phyloP scores from a whole-genome alignment of 179 eudicot genomes.

The Camellia oleifera region DNA sequence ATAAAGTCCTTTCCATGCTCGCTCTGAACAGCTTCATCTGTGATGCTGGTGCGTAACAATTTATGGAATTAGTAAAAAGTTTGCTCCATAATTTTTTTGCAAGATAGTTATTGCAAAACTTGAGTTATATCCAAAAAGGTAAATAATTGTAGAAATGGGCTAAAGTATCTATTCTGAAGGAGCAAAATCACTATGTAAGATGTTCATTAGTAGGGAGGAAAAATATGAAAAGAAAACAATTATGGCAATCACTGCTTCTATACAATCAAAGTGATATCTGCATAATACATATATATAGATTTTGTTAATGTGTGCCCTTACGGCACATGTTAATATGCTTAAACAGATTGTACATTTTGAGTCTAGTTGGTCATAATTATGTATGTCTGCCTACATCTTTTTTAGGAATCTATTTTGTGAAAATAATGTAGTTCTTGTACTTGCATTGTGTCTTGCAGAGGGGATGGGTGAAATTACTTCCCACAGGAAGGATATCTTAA shows the following conservation, averaged over 20 bases:
- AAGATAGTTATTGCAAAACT: no score
- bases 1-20: constrained; percentile 48
- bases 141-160: neutral
- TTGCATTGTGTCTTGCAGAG: constrained; percentile 28
- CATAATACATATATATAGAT: neutral
- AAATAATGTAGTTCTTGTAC: neutral
- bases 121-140: neutral
- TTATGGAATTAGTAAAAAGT: neutral
- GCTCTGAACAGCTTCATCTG: constrained; percentile 43
- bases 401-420: neutral
- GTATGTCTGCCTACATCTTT: neutral
- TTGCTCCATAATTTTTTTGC: neutral
- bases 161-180: no score
- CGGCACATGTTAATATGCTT: no score
- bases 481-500: constrained; percentile 44
- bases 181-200: neutral
- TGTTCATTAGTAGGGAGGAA: neutral
- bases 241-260: neutral
- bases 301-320: neutral
- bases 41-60: constrained; percentile 36
- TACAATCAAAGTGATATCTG: neutral
- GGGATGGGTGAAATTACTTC: constrained; percentile 34
- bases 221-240: neutral
- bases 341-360: neutral
- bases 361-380: neutral